Evolutionary conservation across 371 early-diverging fungal species (phyloP).

Genomic region (Actinomucor elegans): DNA sequence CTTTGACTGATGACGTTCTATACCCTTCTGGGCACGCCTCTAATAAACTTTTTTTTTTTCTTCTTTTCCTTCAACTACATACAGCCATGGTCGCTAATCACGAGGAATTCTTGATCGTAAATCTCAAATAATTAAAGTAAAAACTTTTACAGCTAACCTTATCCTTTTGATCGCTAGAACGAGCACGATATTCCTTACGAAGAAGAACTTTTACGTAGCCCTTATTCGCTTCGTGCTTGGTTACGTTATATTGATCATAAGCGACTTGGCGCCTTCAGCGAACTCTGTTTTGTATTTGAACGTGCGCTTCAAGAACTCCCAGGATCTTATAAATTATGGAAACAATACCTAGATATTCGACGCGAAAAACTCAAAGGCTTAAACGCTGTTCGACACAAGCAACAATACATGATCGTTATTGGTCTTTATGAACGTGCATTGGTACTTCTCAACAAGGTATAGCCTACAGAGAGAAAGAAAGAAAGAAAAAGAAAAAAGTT

Average conservation of each 20-base stretch:
- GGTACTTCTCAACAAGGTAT: slow-evolving; percentile 87
- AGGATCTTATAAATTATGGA: slow-evolving; percentile 96
- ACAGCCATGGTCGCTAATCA: slow-evolving; percentile 13
- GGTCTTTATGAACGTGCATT: slow-evolving; percentile 85
- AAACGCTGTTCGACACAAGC: slow-evolving; percentile 49
- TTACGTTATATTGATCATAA: slow-evolving; percentile 91
- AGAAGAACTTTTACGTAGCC: slow-evolving; percentile 87
- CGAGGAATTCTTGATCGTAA: slow-evolving; percentile 25
- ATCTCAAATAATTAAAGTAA: background rate
- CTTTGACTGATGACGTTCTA: too few relatives aligned
- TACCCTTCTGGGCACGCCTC: too few relatives aligned
- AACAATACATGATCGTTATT: slow-evolving; percentile 68
- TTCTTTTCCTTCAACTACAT: background rate
- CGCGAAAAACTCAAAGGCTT: slow-evolving; percentile 48
- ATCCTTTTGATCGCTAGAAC: slow-evolving; percentile 29
- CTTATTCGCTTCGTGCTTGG: slow-evolving; percentile 84
- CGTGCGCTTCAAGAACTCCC: slow-evolving; percentile 88
- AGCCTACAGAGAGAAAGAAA: too few relatives aligned
- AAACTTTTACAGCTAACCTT: background rate
- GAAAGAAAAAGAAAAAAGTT: too few relatives aligned
- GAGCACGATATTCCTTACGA: slow-evolving; percentile 84
- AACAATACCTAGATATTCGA: slow-evolving; percentile 80
- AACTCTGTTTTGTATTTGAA: slow-evolving; percentile 76
- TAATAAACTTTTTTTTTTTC: background rate
- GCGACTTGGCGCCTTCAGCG: slow-evolving; percentile 37